These are phyloP conservation scores for Rhododendron mucronatum DNA, from an alignment of 148 eudicot species.

Conservation along the genomic window DNA sequence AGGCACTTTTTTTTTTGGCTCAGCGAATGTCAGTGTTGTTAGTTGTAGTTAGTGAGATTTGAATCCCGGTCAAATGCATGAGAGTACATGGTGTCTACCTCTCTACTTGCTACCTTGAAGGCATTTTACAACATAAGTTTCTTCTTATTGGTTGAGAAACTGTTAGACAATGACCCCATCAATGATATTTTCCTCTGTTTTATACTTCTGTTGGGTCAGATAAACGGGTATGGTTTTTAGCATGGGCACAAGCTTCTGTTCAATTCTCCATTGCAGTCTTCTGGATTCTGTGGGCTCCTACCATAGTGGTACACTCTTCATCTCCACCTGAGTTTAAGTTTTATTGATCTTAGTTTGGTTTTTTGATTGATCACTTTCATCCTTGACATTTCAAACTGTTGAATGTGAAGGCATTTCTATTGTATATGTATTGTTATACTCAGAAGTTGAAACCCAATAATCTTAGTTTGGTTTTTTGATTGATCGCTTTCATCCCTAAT, in stretches of 20 bases:
- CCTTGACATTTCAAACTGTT: neutral
- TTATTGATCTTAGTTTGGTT: neutral
- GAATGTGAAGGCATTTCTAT: neutral
- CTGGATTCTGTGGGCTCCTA: slow-evolving; percentile 93
- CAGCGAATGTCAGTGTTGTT: neutral
- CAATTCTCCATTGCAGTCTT: slow-evolving; percentile 70
- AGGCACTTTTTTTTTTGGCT: neutral
- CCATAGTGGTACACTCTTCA: slow-evolving; percentile 57
- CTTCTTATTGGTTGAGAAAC: neutral
- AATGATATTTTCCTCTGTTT: neutral
- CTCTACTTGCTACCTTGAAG: neutral
- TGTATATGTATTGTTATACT: neutral
- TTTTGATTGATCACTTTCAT: neutral
- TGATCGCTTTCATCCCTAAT: too few species aligned
- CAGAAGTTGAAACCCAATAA: neutral
- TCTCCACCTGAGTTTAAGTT: neutral
- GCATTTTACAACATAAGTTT: neutral
- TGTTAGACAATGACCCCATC: neutral
- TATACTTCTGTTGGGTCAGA: slow-evolving; percentile 30
- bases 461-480: neutral
- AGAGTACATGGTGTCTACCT: neutral
- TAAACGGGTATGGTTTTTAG: slow-evolving; percentile 71
- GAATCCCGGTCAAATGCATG: neutral
- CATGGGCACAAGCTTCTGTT: slow-evolving; percentile 72
- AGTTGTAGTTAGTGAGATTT: neutral